phyloP scores from a whole-genome alignment of 2,329 filamentous ascomycete species.

The Cytospora chrysosperma region DNA sequence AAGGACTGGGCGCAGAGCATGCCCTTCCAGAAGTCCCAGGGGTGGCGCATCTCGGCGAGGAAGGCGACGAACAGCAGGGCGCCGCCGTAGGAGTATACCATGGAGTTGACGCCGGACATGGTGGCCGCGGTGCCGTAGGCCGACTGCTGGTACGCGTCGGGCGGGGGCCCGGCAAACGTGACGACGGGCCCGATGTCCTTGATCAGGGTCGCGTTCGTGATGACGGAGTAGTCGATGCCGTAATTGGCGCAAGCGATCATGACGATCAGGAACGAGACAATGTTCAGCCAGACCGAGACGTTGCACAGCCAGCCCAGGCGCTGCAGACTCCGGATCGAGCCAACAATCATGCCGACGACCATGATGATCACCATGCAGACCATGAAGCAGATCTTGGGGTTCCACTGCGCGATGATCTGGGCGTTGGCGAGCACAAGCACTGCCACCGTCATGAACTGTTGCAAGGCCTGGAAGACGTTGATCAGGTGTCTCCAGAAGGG shows the following conservation, averaged over 20 bases:
- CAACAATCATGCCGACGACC: slow-evolving; percentile 49
- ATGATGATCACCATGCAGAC: slow-evolving; percentile 52
- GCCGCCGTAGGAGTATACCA: slow-evolving; percentile 58
- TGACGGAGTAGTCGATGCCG: slow-evolving; percentile 6
- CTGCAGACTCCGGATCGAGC: slow-evolving; percentile 56
- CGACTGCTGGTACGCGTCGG: slow-evolving; percentile 8
- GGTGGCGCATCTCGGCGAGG: slow-evolving; percentile 50
- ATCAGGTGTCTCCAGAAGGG: slow-evolving; percentile 43
- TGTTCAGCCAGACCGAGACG: slow-evolving; percentile 54
- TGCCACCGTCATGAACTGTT: slow-evolving; percentile 49
- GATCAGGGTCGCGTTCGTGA: slow-evolving; percentile 11
- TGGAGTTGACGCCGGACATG: slow-evolving; percentile 47
- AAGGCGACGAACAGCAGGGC: slow-evolving; percentile 58
- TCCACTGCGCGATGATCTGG: slow-evolving; percentile 50
- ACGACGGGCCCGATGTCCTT: slow-evolving; percentile 3
- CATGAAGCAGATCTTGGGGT: slow-evolving; percentile 53
- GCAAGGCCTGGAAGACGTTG: slow-evolving; percentile 49
- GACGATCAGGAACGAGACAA: slow-evolving; percentile 54
- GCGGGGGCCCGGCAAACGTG: slow-evolving; percentile 20
- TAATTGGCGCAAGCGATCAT: slow-evolving; percentile 53
- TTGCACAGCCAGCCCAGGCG: slow-evolving; percentile 56
- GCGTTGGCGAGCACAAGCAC: slow-evolving; percentile 54
- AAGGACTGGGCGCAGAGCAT: slow-evolving; percentile 42
- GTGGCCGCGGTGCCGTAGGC: slow-evolving; percentile 39
- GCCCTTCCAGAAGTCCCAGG: slow-evolving; percentile 44